Evolutionary conservation across 2,329 filamentous ascomycete species (phyloP).

Genomic region (Diaporthe capsici): DNA sequence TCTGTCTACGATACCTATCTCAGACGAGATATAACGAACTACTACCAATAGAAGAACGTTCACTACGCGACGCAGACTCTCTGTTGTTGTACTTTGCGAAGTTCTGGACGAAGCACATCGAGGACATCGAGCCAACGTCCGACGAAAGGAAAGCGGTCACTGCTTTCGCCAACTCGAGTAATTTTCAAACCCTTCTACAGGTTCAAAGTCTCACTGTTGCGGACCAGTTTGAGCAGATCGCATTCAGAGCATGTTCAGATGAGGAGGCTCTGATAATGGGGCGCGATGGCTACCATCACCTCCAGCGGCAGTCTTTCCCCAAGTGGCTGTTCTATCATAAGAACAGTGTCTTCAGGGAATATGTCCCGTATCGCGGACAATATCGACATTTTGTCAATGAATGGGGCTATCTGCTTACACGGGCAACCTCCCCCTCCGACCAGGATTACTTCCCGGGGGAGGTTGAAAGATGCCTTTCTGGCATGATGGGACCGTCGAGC

Average conservation of each 20-base stretch:
- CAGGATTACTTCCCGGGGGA: not conserved
- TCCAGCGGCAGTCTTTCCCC: not conserved
- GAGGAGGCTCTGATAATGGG: not conserved
- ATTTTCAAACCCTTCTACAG: not conserved
- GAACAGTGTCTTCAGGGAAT: not conserved
- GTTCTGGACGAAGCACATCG: not conserved
- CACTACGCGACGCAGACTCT: not conserved
- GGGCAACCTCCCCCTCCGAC: not conserved
- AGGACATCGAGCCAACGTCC: not conserved
- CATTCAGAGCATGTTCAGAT: fast-evolving
- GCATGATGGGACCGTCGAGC: not conserved
- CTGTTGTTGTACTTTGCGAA: not conserved
- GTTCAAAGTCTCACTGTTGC: not conserved
- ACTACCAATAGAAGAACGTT: not conserved
- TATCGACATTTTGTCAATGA: not conserved
- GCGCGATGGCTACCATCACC: not conserved
- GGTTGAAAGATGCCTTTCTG: not conserved
- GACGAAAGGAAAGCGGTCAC: not conserved
- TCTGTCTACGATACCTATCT: not conserved
- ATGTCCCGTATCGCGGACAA: not conserved
- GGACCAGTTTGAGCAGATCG: not conserved
- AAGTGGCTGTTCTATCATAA: not conserved
- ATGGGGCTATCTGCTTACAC: not conserved
- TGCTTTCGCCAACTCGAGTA: not conserved
- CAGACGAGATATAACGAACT: not conserved